These are phyloP conservation scores for Leucaena leucocephala DNA, from an alignment of 306 rosid genomes.

Conservation along the genomic window DNA sequence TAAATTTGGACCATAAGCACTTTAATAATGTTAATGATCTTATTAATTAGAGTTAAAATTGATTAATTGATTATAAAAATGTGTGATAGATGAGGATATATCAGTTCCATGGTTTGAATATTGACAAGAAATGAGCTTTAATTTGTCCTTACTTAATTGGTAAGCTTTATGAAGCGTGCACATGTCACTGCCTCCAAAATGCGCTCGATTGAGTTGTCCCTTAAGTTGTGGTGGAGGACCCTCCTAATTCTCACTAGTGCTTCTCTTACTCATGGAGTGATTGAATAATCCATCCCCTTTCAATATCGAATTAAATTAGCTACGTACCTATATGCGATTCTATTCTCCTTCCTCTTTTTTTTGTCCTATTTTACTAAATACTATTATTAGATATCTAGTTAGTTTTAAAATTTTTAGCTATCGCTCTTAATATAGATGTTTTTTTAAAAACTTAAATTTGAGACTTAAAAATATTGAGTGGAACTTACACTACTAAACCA, in stretches of 20 bases:
- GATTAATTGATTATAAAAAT: too few relatives aligned
- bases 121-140: neutral
- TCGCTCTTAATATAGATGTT: too few relatives aligned
- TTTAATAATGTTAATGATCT: neutral
- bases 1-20: neutral
- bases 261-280: constrained; percentile 37
- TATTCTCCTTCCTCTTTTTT: too few relatives aligned
- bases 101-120: neutral
- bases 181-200: constrained; percentile 63
- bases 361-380: too few relatives aligned
- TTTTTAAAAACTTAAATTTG: too few relatives aligned
- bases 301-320: constrained; percentile 16
- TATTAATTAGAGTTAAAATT: neutral
- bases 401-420: too few relatives aligned
- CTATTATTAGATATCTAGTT: too few relatives aligned
- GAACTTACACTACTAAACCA: too few relatives aligned
- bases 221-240: constrained; percentile 39
- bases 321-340: too few relatives aligned
- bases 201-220: constrained; percentile 23
- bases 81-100: too few relatives aligned
- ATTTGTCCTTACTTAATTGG: constrained; percentile 39
- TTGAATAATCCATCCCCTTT: constrained; percentile 41
- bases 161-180: constrained; percentile 48
- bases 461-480: too few relatives aligned
- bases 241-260: constrained; percentile 35